Base-by-base conservation (phyloP, 2,329 filamentous ascomycete species). In the Zymoseptoria pseudotritici region DNA sequence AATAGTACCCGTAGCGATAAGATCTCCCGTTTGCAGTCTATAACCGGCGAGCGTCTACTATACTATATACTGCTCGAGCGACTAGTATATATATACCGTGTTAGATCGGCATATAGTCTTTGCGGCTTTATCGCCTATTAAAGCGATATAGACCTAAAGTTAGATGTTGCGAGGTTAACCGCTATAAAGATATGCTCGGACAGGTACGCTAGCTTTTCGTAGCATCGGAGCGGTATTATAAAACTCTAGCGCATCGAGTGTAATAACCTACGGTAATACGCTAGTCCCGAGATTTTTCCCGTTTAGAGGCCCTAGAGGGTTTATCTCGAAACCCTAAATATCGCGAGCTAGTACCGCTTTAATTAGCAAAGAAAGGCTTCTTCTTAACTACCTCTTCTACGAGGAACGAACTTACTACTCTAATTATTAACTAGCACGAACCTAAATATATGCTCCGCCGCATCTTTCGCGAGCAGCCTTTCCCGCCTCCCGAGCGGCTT, bases 181-280 rank as follows among this genome's bases (percentile, higher is more conserved):
- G 11, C 66, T 65, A n/a, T 58, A 60, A n/a, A 71, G 66, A 57
- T 71, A 69, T 9, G 65, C 58, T 50, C 60, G 59, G 8, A 67
- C 61, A 26, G 24, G 24, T 26, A 26, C 24, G 5, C 49, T 31
- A 10, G 66, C 59, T 11, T 51, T 53, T 31, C 67, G 62, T n/a
- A 63, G 50, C 52, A 66, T 53, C 46, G 64, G 60, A 5, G 60
- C 31, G n/a, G 62, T 64, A 26, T 64, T 65, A 65, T 71, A 73
- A 2, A 69, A 58, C 49, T 71, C 69, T 17, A 87, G 67, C 0
- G 84, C 84, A 19, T 85, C 82, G 0, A 80, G 71, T 0, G 83
- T 84, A 8, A 87, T 69, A 3, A 86, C 73, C 84, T 84, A 87
- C 0, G 84, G 82, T 0, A 82, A 84, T n/a, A 87, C 79, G 0